Percentiles rank a stretch among this genome's conserved stretches.
These are phyloP conservation scores for Termitomyces sp. DNA, from an alignment of 768 basidiomycete genomes.

Conservation along the genomic window DNA sequence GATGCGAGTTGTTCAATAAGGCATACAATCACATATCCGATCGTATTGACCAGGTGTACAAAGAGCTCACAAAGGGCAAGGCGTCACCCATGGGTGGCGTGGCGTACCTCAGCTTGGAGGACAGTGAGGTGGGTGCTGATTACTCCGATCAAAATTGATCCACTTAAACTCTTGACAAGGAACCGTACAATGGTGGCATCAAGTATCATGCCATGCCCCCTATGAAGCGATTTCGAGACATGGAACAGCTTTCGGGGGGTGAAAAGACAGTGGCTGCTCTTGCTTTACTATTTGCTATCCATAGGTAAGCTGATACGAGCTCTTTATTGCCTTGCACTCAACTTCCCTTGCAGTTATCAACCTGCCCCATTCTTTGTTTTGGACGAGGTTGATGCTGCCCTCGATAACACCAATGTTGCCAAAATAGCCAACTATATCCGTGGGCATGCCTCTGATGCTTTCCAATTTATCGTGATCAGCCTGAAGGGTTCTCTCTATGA, in stretches of 20 bases:
- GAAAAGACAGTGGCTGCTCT: slow-evolving; percentile 98
- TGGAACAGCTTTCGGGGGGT: slow-evolving; percentile 97
- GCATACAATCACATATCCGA: slow-evolving; percentile 97
- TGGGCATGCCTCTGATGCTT: slow-evolving; percentile 73
- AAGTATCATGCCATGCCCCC: slow-evolving; percentile 99
- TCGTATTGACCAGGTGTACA: slow-evolving; percentile 93
- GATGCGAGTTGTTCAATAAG: slow-evolving; percentile 86
- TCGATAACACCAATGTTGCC: slow-evolving; percentile 98
- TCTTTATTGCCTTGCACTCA: neutral
- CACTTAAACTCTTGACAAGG: slow-evolving; percentile 8
- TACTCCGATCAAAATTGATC: neutral
- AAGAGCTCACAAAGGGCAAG: slow-evolving; percentile 95
- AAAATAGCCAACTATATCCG: slow-evolving; percentile 94
- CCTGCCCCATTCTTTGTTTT: slow-evolving; percentile 97
- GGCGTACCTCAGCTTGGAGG: slow-evolving; percentile 93
- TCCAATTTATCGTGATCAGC: slow-evolving; percentile 98
- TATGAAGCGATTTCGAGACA: slow-evolving; percentile 98
- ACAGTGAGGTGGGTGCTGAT: slow-evolving; percentile 69
- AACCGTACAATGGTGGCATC: slow-evolving; percentile 81
- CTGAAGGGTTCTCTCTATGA: slow-evolving; percentile 93
- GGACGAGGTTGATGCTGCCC: slow-evolving; percentile 97
- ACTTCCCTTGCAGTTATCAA: slow-evolving; percentile 61
- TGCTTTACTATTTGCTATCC: slow-evolving; percentile 95
- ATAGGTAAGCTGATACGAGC: slow-evolving; percentile 52
- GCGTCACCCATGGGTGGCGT: slow-evolving; percentile 93